Base-by-base conservation (phyloP, 139 green algal species). In the Tetradesmus obliquus region DNA sequence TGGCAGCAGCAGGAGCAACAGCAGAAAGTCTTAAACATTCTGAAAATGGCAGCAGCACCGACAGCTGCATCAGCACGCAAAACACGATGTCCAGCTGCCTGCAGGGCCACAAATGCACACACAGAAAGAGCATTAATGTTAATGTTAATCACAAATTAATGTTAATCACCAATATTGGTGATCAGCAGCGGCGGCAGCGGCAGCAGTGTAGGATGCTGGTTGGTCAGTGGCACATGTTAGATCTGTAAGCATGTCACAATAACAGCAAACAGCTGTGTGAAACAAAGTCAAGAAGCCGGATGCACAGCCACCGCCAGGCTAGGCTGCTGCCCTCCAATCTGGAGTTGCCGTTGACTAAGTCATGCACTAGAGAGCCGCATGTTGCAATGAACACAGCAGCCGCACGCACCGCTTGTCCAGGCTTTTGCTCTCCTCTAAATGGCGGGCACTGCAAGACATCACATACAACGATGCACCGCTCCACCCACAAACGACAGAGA, bases 21-120 rank as follows among this genome's bases (percentile, higher is more conserved):
- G 60, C 60, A 71, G 60, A 8, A 71, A 20, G 60, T 71, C 8
- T 45, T 45, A 45, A 45, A 45, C 32, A 45, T 45, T 45, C 32
- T 45, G 0, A 45, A 45, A 45, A 45, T 45, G 86, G 86, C 51
- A 90, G 86, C 13, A 91, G 53, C 72, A 91, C 87, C 57, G 74
- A 58, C 79, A 84, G 32, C 79, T 55, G 79, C 79, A 84, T 55
- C 32, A 86, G 53, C 51, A 24, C 81, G 51, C 53, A 58, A 69
- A 45, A 66, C 51, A 53, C 76, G 57, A 91, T 76, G 2, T 10
- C 55, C 54, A 91, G 87, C 54, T 91, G 22, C 74, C 87, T 90
- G 86, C 71, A 74, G 15, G 22, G 8, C 4, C 72, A 66, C 7
- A 66, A 1, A 55, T 12, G 8, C 7, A 66, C 6, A 66, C 57